Percentiles rank a stretch among this genome's conserved stretches.
Evolutionary conservation across 495 filamentous ascomycete genomes (phyloP).

Genomic region (Cercophora samala): DNA sequence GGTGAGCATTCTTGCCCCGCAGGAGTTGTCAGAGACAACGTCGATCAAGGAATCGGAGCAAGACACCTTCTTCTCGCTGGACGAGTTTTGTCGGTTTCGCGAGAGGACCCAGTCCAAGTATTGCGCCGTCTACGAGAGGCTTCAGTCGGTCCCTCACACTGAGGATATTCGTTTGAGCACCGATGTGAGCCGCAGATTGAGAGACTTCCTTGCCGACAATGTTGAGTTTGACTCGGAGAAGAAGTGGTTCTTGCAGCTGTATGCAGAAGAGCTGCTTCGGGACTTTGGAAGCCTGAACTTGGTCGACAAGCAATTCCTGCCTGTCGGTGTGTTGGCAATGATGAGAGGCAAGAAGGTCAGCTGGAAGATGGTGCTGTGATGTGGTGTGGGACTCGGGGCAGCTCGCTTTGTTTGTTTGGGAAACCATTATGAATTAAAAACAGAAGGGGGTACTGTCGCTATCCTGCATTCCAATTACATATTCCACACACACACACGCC

Average conservation of each 20-base stretch:
- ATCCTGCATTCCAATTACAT: neutral
- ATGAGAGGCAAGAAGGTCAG: constrained; percentile 52
- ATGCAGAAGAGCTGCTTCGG: constrained; percentile 48
- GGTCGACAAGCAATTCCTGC: constrained; percentile 54
- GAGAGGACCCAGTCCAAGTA: constrained; percentile 34
- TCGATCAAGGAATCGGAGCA: constrained; percentile 11
- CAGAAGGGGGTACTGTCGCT: constrained; percentile 11
- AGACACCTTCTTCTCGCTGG: constrained; percentile 43
- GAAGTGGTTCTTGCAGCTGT: constrained; percentile 52
- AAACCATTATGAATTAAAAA: constrained; percentile 13
- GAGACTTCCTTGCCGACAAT: constrained; percentile 17
- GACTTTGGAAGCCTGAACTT: constrained; percentile 51
- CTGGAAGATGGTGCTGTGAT: constrained; percentile 50
- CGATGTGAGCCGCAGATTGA: constrained; percentile 22
- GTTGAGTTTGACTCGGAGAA: constrained; percentile 36
- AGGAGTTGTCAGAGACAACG: neutral
- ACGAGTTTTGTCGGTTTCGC: constrained; percentile 46
- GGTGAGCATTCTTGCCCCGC: constrained; percentile 13
- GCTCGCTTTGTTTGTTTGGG: neutral
- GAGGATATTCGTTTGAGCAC: constrained; percentile 25
- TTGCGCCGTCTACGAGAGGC: constrained; percentile 9
- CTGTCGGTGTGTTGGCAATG: constrained; percentile 52
- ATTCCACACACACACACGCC: neutral
- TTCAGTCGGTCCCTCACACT: constrained; percentile 25
- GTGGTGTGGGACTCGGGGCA: neutral